Evolutionary conservation across 1,139 yeast species (phyloP), one percentile per base, ranked within the genome.

Genomic region (Taphrina sp.): DNA sequence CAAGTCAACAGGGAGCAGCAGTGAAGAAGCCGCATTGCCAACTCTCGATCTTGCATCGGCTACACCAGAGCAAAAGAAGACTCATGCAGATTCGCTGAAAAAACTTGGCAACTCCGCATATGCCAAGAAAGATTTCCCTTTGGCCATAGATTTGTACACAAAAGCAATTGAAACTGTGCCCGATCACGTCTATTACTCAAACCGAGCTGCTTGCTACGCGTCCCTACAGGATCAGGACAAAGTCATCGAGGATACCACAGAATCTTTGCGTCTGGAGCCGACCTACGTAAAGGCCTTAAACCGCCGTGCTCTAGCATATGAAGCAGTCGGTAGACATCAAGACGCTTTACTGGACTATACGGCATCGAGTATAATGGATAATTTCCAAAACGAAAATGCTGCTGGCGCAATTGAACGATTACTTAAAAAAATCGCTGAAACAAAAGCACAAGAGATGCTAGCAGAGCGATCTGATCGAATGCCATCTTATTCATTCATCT

Each of bases 291-390:
- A 94, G 75, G 94, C 96, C 71, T 74, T 85, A 58, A 73, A 85
- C 59, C 80, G 90, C 67, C 76, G 78, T 31, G 77, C 74, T 22
- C 81, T 85, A 61, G 95, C 96, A 31, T 84, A 85, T 68, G 98
- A 94, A 73, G 79, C 80, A 63, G 71, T 87, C 63, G 95, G 82
- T 64, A 75, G 78, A 62, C 88, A 79, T 71, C 79, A 82, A 56
- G 95, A 90, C 59, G 92, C 98, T 54, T 82, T 89, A 80, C 82
- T 84, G 70, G 98, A 94, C 71, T 80, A 87, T 70, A 90, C 97
- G 58, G 90, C 95, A 2, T 70, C 72, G 20, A 68, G 73, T 59
- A 70, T 74, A 33, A 64, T 73, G 60, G 67, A 69, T 59, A 67
- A 69, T 57, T 85, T 87, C 72, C 80, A 81, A 66, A 87, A 86